These are phyloP conservation scores for Penicillium janthinellum DNA, from an alignment of 2,329 filamentous ascomycete species.

Conservation along the genomic window DNA sequence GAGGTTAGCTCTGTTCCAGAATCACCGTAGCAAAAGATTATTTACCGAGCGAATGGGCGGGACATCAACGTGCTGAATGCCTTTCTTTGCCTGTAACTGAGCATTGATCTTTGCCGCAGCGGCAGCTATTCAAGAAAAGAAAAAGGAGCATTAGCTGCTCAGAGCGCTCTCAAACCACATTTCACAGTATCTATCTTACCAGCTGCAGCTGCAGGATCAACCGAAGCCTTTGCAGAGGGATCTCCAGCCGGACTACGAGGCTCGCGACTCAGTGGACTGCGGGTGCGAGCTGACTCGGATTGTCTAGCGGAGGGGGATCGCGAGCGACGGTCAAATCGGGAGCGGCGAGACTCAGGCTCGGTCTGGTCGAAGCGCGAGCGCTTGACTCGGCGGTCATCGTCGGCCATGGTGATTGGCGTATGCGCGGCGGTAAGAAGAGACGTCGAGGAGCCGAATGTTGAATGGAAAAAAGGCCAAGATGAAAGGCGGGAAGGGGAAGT, in stretches of 20 bases:
- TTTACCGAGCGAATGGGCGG: constrained; percentile 71
- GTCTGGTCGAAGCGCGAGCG: constrained; percentile 94
- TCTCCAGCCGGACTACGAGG: constrained; percentile 51
- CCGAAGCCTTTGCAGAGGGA: constrained; percentile 46
- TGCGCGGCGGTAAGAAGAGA: constrained; percentile 1
- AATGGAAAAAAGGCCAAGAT: constrained; percentile 12
- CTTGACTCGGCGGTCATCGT: constrained; percentile 74
- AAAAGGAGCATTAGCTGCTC: constrained; percentile 15
- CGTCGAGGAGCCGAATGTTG: constrained; percentile 7
- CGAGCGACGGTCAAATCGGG: constrained; percentile 89
- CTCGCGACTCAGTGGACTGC: constrained; percentile 70
- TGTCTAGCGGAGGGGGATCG: constrained; percentile 73
- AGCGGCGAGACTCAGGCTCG: constrained; percentile 76
- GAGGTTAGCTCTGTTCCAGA: background rate
- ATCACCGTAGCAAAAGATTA: background rate
- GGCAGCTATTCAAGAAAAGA: constrained; percentile 61
- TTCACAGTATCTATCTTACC: constrained; percentile 53
- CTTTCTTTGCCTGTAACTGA: constrained; percentile 80
- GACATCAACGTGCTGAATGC: constrained; percentile 86
- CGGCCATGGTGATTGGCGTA: constrained; percentile 61
- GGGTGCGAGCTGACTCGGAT: constrained; percentile 71
- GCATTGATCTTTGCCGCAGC: constrained; percentile 88
- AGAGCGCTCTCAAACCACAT: background rate
- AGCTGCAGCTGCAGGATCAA: constrained; percentile 75
- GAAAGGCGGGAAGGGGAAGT: constrained; percentile 24